Percentiles rank a stretch among this genome's conserved stretches.
phyloP scores from a whole-genome alignment of 1,284 basidiomycete species.

The Ceratobasidium sp. region DNA sequence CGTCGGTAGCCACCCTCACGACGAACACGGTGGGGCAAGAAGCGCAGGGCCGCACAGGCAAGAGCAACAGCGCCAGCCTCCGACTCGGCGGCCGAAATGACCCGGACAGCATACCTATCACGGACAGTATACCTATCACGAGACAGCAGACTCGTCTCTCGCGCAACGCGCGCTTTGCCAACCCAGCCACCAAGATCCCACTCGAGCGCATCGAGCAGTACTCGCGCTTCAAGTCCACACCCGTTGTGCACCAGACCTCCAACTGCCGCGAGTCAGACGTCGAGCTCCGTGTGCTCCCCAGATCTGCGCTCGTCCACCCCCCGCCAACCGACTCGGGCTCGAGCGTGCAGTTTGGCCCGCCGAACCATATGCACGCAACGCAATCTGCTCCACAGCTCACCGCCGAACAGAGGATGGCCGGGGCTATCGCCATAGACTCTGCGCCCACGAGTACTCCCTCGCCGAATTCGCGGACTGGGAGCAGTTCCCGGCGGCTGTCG shows the following conservation, averaged over 20 bases:
- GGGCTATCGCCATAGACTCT: neutral
- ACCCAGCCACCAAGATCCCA: conserved; percentile 29
- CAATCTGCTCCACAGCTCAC: conserved; percentile 9
- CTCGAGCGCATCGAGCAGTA: conserved; percentile 30
- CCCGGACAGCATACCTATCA: neutral
- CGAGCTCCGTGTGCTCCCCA: conserved; percentile 14
- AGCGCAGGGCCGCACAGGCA: neutral
- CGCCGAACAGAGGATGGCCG: neutral
- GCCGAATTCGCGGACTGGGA: neutral
- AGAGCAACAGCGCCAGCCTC: neutral
- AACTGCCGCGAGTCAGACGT: conserved; percentile 14
- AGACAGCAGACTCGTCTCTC: conserved; percentile 12
- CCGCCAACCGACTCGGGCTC: neutral
- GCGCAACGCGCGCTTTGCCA: conserved; percentile 24
- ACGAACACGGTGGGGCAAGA: neutral
- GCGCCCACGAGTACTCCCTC: neutral
- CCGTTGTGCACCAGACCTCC: neutral
- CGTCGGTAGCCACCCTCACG: neutral
- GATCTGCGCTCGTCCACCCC: neutral
- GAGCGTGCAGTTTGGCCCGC: neutral
- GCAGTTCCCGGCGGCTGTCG: conserved; percentile 23
- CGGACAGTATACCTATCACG: conserved; percentile 5
- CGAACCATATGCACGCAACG: conserved; percentile 1
- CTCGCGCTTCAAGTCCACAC: conserved; percentile 30
- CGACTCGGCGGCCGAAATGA: conserved; percentile 19